Evolutionary conservation across 805 yeast genomes (phyloP), one percentile per base, ranked within the genome.

Genomic region (Pichia rugopelliculosa): DNA sequence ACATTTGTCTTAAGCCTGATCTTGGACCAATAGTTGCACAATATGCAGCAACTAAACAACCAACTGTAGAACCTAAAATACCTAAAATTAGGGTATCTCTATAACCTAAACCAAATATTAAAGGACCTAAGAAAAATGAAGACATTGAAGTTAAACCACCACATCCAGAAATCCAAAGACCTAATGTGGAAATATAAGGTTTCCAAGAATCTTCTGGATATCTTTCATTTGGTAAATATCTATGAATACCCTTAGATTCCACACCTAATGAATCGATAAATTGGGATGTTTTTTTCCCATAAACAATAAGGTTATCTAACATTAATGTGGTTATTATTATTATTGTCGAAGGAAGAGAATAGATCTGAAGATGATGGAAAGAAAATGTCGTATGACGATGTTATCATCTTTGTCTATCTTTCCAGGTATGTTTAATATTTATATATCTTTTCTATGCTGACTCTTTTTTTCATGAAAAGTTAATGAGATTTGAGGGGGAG

Each of bases 91-190:
- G 58, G 1, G 86, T 68, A 56, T 86, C 83, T 48, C 67, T 75
- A 56, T 85, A 81, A 13, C 87, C 86, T 22, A 88, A 67, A 3
- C 77, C 84, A 59, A 77, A 88, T 3, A 85, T 59, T 43, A 86
- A 62, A 0, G 95, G 87, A 0, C 95, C 93, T 41, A 87, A 66
- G 46, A 84, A 79, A 59, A 77, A 88, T 1, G 93, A 79, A 1
- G 95, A 84, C 89, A 88, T 85, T 1, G 96, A 86, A 3, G 95
- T 82, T n/a, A 88, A 68, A 0, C 95, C 89, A 45, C 95, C 95
- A 49, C 90, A 76, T 0, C 91, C 96, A 37, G 90, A 80, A 15
- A 86, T 59, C 96, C 96, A 88, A 39, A 87, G 72, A 2, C 93
- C 89, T 12, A 75, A 63, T 17, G 86, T 87, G 15, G 74, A 69